These are phyloP conservation scores for Pseudonitzschia multiseries DNA, from an alignment of 108 stramenopile genomes.

Conservation along the genomic window DNA sequence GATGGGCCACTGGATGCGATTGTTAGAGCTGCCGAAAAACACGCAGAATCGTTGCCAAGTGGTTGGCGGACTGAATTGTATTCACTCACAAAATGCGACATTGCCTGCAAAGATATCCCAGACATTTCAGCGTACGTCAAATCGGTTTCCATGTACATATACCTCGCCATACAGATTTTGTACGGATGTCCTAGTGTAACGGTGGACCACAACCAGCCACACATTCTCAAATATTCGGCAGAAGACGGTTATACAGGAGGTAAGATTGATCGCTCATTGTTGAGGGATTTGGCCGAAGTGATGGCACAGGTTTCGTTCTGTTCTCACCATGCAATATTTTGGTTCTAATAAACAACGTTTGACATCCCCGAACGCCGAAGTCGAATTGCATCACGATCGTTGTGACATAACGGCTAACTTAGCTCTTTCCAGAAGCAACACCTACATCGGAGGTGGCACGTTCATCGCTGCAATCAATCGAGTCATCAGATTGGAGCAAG, in stretches of 20 bases:
- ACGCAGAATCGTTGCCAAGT: slow-evolving; percentile 37
- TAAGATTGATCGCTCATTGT: slow-evolving; percentile 4
- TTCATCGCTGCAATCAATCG: slow-evolving; percentile 49
- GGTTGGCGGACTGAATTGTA: slow-evolving; percentile 78
- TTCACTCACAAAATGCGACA: slow-evolving; percentile 75
- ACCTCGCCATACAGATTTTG: slow-evolving; percentile 33
- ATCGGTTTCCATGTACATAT: slow-evolving; percentile 58
- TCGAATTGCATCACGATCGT: slow-evolving; percentile 76
- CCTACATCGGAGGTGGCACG: slow-evolving; percentile 72
- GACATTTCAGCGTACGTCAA: slow-evolving; percentile 40
- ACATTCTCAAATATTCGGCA: slow-evolving; percentile 71
- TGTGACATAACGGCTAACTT: slow-evolving; percentile 78
- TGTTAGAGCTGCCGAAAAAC: slow-evolving; percentile 48
- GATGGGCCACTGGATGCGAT: slow-evolving; percentile 48
- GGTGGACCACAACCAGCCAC: slow-evolving; percentile 78
- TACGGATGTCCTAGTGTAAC: slow-evolving; percentile 37
- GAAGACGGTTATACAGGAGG: slow-evolving; percentile 61
- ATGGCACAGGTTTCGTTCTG: too few species aligned
- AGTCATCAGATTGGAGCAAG: slow-evolving; percentile 58
- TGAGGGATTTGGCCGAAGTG: too few species aligned
- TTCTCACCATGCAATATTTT: neutral
- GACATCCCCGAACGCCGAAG: slow-evolving; percentile 17
- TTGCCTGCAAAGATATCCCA: slow-evolving; percentile 67
- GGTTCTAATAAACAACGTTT: neutral
- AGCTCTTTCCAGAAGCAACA: slow-evolving; percentile 47